phyloP scores from a whole-genome alignment of 768 basidiomycete genomes.

The Suillus bovinus region DNA sequence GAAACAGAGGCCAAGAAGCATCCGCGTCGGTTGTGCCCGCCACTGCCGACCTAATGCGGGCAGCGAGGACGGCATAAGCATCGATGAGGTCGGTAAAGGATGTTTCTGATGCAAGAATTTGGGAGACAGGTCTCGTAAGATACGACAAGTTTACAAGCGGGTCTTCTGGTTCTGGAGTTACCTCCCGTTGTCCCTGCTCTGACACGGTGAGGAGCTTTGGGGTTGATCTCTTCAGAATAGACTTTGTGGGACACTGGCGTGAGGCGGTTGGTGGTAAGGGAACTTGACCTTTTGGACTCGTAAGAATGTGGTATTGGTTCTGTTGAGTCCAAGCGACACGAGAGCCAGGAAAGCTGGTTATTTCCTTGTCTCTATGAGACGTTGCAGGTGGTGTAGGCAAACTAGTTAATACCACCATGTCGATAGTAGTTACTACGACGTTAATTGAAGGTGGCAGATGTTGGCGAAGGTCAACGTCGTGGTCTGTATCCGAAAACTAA shows the following conservation, averaged over 20 bases:
- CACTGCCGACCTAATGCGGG: slow-evolving; percentile 56
- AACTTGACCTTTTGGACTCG: slow-evolving; percentile 26
- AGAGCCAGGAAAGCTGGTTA: slow-evolving; percentile 33
- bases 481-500: slow-evolving; percentile 20
- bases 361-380: slow-evolving; percentile 57
- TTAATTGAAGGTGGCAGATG: slow-evolving; percentile 14
- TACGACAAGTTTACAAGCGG: slow-evolving; percentile 65
- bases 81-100: slow-evolving; percentile 63
- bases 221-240: slow-evolving; percentile 67
- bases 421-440: slow-evolving; percentile 17
- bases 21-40: slow-evolving; percentile 49
- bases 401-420: slow-evolving; percentile 35
- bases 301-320: slow-evolving; percentile 47
- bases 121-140: slow-evolving; percentile 62
- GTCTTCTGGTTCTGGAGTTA: slow-evolving; percentile 76
- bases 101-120: slow-evolving; percentile 51
- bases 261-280: slow-evolving; percentile 34
- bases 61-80: slow-evolving; percentile 70
- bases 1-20: slow-evolving; percentile 70
- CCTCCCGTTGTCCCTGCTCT: slow-evolving; percentile 53
- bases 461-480: slow-evolving; percentile 14
- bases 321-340: slow-evolving; percentile 55
- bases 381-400: slow-evolving; percentile 65
- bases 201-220: slow-evolving; percentile 35
- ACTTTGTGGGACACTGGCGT: slow-evolving; percentile 51